Evolutionary conservation across 441 rosid species (phyloP).

Genomic region (Pelargonium citronellum): DNA sequence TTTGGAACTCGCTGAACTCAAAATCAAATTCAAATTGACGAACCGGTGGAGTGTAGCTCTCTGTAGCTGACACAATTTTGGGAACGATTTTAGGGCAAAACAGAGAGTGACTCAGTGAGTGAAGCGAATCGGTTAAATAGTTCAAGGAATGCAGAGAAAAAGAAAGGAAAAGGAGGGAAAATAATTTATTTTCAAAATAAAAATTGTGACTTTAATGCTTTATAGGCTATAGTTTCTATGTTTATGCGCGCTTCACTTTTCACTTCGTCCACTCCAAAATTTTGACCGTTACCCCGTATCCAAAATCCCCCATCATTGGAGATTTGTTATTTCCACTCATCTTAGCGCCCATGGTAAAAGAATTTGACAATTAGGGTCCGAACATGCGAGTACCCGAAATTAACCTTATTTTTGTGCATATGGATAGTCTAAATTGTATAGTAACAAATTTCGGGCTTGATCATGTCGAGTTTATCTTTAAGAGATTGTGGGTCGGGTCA

Average conservation of each 20-base stretch:
- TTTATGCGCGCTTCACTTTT: not conserved
- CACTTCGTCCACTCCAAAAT: conserved; percentile 1
- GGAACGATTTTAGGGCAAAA: not conserved
- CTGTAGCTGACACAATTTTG: not conserved
- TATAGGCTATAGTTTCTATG: not conserved
- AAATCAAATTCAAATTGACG: not conserved
- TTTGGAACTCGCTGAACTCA: not conserved
- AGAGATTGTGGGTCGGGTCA: no score
- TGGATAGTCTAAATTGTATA: no score
- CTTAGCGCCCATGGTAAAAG: not conserved
- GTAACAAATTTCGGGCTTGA: no score
- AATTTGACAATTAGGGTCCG: no score
- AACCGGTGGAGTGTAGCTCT: not conserved
- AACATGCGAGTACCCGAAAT: no score
- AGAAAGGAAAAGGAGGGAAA: not conserved
- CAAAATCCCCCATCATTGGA: not conserved
- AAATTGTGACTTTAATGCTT: not conserved
- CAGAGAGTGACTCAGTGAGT: no score
- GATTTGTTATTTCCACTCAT: not conserved
- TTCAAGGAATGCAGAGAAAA: no score
- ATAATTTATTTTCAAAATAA: not conserved
- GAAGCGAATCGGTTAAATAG: no score
- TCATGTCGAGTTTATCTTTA: no score
- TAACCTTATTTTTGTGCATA: no score
- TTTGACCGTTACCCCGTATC: not conserved